Evolutionary conservation across 306 rosid genomes (phyloP).

Genomic region (Cicer chorassanicum): DNA sequence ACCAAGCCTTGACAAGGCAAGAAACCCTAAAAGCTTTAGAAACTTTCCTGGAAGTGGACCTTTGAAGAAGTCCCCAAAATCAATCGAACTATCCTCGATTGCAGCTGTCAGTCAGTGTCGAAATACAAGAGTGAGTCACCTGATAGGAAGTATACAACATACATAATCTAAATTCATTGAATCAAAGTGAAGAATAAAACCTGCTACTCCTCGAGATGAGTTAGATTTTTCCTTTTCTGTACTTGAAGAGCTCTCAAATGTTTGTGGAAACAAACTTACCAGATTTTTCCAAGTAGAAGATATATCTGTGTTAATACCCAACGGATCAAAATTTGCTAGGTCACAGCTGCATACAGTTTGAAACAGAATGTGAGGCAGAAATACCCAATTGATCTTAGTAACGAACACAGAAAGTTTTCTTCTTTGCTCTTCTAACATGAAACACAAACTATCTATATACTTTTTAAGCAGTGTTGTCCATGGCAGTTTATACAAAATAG

Average conservation of each 20-base stretch:
- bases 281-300: conserved; percentile 65
- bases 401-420: conserved; percentile 16
- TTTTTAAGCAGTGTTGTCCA: too few species aligned
- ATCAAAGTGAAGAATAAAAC: conserved; percentile 50
- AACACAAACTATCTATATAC: too few species aligned
- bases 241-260: conserved; percentile 65
- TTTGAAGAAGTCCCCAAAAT: conserved; percentile 93
- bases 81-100: conserved; percentile 90
- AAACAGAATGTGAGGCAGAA: conserved; percentile 34
- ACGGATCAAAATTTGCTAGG: conserved; percentile 74
- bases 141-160: conserved; percentile 35
- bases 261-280: conserved; percentile 54
- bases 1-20: conserved; percentile 89
- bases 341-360: conserved; percentile 59
- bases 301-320: conserved; percentile 69
- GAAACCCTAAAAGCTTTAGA: conserved; percentile 82
- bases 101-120: conserved; percentile 78
- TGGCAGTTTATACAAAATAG: too few species aligned
- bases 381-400: not conserved
- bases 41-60: conserved; percentile 96
- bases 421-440: too few species aligned
- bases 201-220: conserved; percentile 84
- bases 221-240: conserved; percentile 73
- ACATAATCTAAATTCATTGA: conserved; percentile 26
- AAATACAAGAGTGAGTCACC: conserved; percentile 50